Evolutionary conservation across 129 eudicot genomes (phyloP).

Genomic region (Tagetes erecta): DNA sequence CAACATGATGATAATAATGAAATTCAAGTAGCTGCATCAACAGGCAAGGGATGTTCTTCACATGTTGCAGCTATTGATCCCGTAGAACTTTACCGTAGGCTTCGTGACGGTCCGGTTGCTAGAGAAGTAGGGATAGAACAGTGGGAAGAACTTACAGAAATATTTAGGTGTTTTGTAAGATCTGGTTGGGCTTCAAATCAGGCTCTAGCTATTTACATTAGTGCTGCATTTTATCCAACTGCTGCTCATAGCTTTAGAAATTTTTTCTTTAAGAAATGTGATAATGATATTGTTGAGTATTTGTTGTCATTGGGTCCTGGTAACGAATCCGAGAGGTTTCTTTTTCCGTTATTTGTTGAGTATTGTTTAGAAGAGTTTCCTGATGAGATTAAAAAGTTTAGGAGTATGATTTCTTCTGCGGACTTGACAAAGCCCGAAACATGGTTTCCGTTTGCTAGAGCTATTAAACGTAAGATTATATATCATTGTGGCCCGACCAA

Average conservation of each 20-base stretch:
- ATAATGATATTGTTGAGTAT: constrained; percentile 44
- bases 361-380: constrained; percentile 72
- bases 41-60: constrained; percentile 20
- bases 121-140: constrained; percentile 37
- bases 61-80: constrained; percentile 61
- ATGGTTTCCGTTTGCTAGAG: constrained; percentile 99
- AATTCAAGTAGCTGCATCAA: constrained; percentile 23
- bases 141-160: constrained; percentile 45
- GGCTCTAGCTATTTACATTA: constrained; percentile 81
- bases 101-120: constrained; percentile 36
- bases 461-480: constrained; percentile 83
- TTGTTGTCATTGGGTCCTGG: constrained; percentile 67
- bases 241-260: constrained; percentile 54
- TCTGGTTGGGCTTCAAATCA: constrained; percentile 93
- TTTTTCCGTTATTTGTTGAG: constrained; percentile 88
- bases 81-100: constrained; percentile 55
- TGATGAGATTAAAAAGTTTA: constrained; percentile 73
- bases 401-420: constrained; percentile 71
- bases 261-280: constrained; percentile 54
- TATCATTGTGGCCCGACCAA: constrained; percentile 99
- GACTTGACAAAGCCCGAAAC: constrained; percentile 92
- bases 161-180: constrained; percentile 47
- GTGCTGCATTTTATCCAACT: constrained; percentile 71
- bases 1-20: constrained; percentile 14
- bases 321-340: constrained; percentile 59